Evolutionary conservation across 148 eudicot genomes (phyloP), one percentile per base, ranked within the genome.

Genomic region (Suaeda aralocaspica): DNA sequence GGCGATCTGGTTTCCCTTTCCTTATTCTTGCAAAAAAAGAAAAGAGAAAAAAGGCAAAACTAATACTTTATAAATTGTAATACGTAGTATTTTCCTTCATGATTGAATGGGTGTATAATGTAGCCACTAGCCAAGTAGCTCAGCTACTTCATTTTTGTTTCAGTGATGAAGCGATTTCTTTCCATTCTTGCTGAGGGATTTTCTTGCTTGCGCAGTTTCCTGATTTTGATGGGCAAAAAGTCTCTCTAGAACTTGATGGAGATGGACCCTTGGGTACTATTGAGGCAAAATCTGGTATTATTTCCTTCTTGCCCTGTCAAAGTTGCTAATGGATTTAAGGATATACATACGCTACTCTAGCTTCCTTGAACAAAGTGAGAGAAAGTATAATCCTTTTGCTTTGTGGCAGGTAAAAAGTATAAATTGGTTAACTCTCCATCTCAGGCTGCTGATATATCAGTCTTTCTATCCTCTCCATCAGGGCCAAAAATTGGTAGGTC

Each of bases 191-290:
- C 41, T 36, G 41, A 72, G 18, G 21, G 26, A 69, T 45, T 66
- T 68, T 55, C 31, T 58, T 72, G 74, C 18, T 48, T 53, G 51
- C 84, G 72, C 74, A 89, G 96, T 69, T 79, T 71, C 85, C 86
- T 79, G 89, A 83, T 74, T 81, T 92, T 55, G 83, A 87, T 64
- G 87, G 86, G 73, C 74, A 86, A 76, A 79, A 80, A 59, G 31
- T 89, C 72, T 72, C 89, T 30, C 69, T 92, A 60, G 79, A 87
- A 51, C 87, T 92, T 79, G 77, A 79, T 66, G 70, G 19, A 61
- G 84, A 86, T 68, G 91, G 93, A 53, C 72, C 75, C 60, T 59
- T 92, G 67, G 89, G 96, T 59, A 83, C 76, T 72, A 67, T 92
- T 33, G 80, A 87, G 72, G 86, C 80, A 24, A 76, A 85, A 67